Evolutionary conservation across 345 rosid genomes (phyloP).

Genomic region (Cardiospermum halicacabum): DNA sequence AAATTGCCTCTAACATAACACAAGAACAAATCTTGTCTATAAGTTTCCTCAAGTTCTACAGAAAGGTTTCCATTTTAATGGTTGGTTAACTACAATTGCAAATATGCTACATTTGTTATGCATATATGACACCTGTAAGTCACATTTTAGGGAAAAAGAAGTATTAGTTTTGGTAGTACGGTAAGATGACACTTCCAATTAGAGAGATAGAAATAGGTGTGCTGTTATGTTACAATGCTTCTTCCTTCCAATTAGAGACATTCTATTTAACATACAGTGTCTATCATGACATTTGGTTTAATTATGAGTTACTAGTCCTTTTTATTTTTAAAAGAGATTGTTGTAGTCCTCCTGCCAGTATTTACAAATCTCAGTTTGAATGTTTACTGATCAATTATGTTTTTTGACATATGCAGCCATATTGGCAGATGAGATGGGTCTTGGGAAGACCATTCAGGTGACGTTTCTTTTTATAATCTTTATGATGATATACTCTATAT

Average conservation of each 20-base stretch:
- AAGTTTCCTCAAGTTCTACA: not conserved
- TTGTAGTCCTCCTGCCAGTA: not conserved
- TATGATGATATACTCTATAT: not conserved
- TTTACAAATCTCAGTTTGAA: not conserved
- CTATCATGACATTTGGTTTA: not conserved
- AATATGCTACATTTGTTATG: not conserved
- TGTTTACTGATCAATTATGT: constrained; percentile 19
- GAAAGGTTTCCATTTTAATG: not conserved
- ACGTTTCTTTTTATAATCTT: constrained; percentile 10
- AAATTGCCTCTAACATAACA: not conserved
- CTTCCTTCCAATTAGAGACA: not conserved
- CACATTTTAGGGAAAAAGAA: not conserved
- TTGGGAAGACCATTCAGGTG: constrained; percentile 99
- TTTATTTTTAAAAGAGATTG: not conserved
- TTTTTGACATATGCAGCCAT: constrained; percentile 61
- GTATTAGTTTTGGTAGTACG: too few species aligned
- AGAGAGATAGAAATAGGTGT: too few species aligned
- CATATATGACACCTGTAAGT: not conserved
- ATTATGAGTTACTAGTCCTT: not conserved
- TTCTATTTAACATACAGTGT: not conserved
- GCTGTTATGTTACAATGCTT: too few species aligned
- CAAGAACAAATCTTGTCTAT: not conserved
- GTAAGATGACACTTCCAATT: too few species aligned
- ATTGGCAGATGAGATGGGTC: constrained; percentile 99
- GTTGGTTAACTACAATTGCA: not conserved